Evolutionary conservation across 1,284 basidiomycete genomes (phyloP), one percentile per base, ranked within the genome.

Genomic region (Cystobasidium pallidum): DNA sequence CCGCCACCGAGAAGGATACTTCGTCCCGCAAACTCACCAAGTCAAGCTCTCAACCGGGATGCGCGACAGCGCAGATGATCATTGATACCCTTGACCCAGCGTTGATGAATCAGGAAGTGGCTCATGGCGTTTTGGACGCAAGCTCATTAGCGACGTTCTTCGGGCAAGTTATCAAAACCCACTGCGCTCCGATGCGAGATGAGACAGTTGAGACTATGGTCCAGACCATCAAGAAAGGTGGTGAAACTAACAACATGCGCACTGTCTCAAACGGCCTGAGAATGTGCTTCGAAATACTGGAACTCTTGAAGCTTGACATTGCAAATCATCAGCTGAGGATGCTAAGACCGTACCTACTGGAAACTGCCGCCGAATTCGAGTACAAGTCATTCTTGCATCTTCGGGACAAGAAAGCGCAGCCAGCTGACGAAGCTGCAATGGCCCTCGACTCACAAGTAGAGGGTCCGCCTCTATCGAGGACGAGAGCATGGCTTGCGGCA

Each of bases 291-390:
- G 92, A 94, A 81, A 89, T 95, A 73, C 84, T 94, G 66, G 93
- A 96, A 83, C 85, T 94, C 76, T 95, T 96, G 93, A 94, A 94
- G 84, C 85, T 96, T 77, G 93, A 96, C 81, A 92, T 95, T 76
- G 92, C 93, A 47, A 96, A 96, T 80, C 93, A 95, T 82, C 93
- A 95, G 82, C 86, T 95, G 24, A 89, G 93, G 80, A 88, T 90
- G 34, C 85, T 94, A 19, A 88, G 92, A 68, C 91, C 91, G 19
- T 91, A 89, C 82, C 86, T 96, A 73, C 86, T 92, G 76, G 87
- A 89, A 74, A 88, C 89, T 41, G 89, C 92, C 0, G 88, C 88
- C 47, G 86, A 88, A 57, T 92, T 91, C 78, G 92, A 95, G 81
- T 85, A 88, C 75, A 86, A 87, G 76, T 88, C 88, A 71, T 92